These are phyloP conservation scores for Solanum acaule DNA, from an alignment of 257 asterid species.

Conservation along the genomic window DNA sequence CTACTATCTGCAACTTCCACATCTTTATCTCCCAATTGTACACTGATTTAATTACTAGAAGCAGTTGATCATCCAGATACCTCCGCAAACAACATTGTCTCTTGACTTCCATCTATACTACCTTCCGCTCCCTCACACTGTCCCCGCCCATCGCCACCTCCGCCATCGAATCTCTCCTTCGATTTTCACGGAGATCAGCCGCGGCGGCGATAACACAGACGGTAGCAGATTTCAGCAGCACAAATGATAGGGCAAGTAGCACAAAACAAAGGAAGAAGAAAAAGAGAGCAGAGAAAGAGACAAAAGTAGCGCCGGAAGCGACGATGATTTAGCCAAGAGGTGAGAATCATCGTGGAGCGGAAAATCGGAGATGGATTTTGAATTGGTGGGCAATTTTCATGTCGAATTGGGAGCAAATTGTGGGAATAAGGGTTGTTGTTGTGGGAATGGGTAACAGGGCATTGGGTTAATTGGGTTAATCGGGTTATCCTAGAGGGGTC, in stretches of 20 bases:
- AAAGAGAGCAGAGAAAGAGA: conserved; percentile 35
- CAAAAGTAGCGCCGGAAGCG: conserved; percentile 27
- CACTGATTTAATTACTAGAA: conserved; percentile 9
- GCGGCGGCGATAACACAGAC: neutral
- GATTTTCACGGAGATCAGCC: neutral
- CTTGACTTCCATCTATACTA: conserved; percentile 1
- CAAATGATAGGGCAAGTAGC: conserved; percentile 29
- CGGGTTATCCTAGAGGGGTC: too few relatives aligned
- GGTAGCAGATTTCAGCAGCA: conserved; percentile 20
- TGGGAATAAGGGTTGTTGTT: neutral
- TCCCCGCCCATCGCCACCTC: neutral
- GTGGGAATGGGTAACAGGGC: too few relatives aligned
- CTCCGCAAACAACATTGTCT: conserved; percentile 33
- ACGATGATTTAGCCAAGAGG: conserved; percentile 27
- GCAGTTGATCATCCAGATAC: conserved; percentile 43
- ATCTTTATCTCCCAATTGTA: neutral
- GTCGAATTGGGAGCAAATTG: neutral
- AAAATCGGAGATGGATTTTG: conserved; percentile 9
- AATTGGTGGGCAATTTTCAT: neutral
- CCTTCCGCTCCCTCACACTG: neutral
- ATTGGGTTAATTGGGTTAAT: too few relatives aligned
- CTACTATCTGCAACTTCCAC: neutral
- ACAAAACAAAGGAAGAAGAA: conserved; percentile 32
- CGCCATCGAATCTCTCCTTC: neutral
- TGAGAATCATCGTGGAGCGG: conserved; percentile 16